Conservation (phyloP, 352 stramenopile species). For the Phytophthora macrochlamydospora region DNA sequence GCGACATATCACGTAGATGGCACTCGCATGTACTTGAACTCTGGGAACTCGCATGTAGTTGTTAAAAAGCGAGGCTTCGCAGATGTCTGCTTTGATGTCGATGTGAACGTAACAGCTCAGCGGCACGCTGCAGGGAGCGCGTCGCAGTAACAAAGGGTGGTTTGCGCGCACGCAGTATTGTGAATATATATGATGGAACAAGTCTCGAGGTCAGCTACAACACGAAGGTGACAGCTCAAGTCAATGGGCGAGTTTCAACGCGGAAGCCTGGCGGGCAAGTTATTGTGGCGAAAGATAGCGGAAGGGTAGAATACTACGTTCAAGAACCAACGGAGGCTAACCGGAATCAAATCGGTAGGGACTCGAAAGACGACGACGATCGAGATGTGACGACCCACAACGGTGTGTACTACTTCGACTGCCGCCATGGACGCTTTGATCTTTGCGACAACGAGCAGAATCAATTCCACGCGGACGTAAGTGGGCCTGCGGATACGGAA, state of each 20-base stretch:
- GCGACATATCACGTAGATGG: slow-evolving; percentile 71
- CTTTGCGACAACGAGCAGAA: slow-evolving; percentile 80
- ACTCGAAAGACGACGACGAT: slow-evolving; percentile 60
- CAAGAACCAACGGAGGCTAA: neutral
- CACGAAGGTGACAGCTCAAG: slow-evolving; percentile 74
- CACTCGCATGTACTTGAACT: slow-evolving; percentile 63
- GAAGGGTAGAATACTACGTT: slow-evolving; percentile 60
- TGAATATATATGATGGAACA: slow-evolving; percentile 63
- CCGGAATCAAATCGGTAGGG: neutral
- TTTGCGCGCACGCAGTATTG: slow-evolving; percentile 54
- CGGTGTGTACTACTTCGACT: slow-evolving; percentile 82
- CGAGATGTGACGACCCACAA: slow-evolving; percentile 62
- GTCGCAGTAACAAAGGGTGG: slow-evolving; percentile 78
- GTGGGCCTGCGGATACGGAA: slow-evolving; percentile 20
- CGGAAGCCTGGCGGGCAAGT: slow-evolving; percentile 49
- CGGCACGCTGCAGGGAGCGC: slow-evolving; percentile 56
- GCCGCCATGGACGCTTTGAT: slow-evolving; percentile 45
- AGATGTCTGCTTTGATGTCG: slow-evolving; percentile 73
- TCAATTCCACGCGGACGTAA: slow-evolving; percentile 55
- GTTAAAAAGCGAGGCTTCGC: slow-evolving; percentile 59
- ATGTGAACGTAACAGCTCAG: slow-evolving; percentile 64
- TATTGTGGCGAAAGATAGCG: slow-evolving; percentile 74
- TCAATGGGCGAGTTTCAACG: slow-evolving; percentile 67
- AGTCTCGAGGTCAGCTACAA: slow-evolving; percentile 74
- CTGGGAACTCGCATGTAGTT: slow-evolving; percentile 52